Percentiles rank a stretch among this genome's conserved stretches.
Conservation (phyloP, 2,329 filamentous ascomycete genomes). For the Xylaria sp. region DNA sequence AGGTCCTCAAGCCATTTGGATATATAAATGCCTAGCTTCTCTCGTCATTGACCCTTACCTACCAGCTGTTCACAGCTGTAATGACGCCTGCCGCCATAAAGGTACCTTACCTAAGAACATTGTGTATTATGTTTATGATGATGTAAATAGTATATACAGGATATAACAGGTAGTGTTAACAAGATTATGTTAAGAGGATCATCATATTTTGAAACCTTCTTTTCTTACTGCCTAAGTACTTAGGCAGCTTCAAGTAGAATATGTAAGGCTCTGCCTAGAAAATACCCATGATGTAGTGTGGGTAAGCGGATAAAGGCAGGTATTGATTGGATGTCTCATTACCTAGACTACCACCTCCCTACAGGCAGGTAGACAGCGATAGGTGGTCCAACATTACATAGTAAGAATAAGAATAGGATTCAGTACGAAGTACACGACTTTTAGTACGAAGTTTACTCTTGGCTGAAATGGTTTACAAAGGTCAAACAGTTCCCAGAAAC, state of each 20-base stretch:
- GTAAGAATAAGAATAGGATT: not conserved
- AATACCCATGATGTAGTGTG: too few species aligned
- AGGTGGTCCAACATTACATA: not conserved
- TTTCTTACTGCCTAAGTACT: too few species aligned
- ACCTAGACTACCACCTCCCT: too few species aligned
- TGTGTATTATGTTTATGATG: too few species aligned
- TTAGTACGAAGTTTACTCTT: not conserved
- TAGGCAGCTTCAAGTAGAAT: too few species aligned
- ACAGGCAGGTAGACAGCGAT: not conserved
- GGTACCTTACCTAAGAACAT: not conserved
- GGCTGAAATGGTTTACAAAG: not conserved
- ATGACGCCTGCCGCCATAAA: not conserved
- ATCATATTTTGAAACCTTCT: too few species aligned
- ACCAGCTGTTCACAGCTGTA: not conserved
- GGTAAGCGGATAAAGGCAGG: too few species aligned
- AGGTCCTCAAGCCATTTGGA: conserved; percentile 19
- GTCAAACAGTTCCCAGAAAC: not conserved
- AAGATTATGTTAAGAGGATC: not conserved
- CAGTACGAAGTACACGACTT: not conserved
- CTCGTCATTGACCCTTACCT: not conserved
- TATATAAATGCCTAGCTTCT: not conserved
- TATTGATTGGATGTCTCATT: too few species aligned
- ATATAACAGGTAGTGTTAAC: too few species aligned
- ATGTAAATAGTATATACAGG: too few species aligned
- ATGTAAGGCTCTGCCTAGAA: too few species aligned